phyloP scores from a whole-genome alignment of 495 filamentous ascomycete genomes.

The Podospora tetraspora region DNA sequence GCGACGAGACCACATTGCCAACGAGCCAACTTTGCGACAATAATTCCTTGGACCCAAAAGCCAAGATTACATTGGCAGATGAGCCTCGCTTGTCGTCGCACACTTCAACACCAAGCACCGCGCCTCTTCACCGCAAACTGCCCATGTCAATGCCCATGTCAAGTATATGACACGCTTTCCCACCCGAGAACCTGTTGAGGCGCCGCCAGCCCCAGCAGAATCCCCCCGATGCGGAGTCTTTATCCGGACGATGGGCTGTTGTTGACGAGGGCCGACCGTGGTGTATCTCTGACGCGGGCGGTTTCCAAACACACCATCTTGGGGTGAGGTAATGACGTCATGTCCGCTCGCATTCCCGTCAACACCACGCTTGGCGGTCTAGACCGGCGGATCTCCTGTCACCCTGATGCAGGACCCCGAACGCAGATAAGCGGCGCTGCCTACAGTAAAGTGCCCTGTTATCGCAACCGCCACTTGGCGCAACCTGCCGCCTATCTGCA shows the following conservation, averaged over 20 bases:
- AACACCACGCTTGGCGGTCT: not conserved
- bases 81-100: no score
- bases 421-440: not conserved
- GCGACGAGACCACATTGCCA: not conserved
- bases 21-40: not conserved
- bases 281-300: not conserved
- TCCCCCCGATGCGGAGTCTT: not conserved
- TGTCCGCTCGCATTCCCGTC: not conserved
- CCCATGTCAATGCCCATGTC: no score
- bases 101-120: not conserved
- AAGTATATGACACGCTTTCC: not conserved
- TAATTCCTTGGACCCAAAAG: no score
- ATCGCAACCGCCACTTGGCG: no score
- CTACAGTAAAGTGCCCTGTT: no score
- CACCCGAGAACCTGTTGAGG: not conserved
- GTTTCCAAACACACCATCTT: not conserved
- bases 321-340: not conserved
- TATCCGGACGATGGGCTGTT: not conserved
- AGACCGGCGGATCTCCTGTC: not conserved
- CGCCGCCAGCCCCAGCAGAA: no score
- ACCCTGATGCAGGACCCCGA: not conserved
- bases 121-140: not conserved
- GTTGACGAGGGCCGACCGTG: not conserved
- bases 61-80: no score
- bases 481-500: no score